Percentiles rank a stretch among this genome's conserved stretches.
Conservation (phyloP, 352 stramenopile genomes). For the Phytophthora pisi region DNA sequence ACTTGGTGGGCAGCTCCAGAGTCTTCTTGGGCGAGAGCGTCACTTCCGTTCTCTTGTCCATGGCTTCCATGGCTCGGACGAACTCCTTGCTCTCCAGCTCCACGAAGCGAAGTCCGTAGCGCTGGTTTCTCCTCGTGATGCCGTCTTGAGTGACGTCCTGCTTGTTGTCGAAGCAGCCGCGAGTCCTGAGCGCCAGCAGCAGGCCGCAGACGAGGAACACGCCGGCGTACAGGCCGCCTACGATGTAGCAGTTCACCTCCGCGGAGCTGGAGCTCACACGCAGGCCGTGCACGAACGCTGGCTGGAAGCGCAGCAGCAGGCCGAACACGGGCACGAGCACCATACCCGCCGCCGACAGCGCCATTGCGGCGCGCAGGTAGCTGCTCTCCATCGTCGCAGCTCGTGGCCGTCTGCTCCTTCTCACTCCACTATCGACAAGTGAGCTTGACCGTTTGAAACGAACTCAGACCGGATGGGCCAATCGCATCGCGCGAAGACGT, state of each 20-base stretch:
- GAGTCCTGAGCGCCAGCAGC: constrained; percentile 26
- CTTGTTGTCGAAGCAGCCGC: constrained; percentile 14
- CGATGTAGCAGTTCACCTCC: constrained; percentile 71
- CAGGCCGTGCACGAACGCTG: constrained; percentile 61
- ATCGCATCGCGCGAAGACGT: constrained; percentile 17
- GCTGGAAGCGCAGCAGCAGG: constrained; percentile 61
- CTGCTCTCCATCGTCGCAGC: constrained; percentile 38
- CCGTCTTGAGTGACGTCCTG: constrained; percentile 10
- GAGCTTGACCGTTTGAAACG: constrained; percentile 14
- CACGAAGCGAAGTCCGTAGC: constrained; percentile 37
- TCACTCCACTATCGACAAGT: constrained; percentile 17
- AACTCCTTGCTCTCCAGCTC: constrained; percentile 48
- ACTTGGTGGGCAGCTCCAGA: constrained; percentile 23
- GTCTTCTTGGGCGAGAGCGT: constrained; percentile 4
- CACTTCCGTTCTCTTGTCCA: constrained; percentile 27
- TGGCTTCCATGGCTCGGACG: constrained; percentile 30
- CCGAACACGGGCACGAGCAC: constrained; percentile 63
- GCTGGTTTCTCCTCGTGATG: constrained; percentile 20
- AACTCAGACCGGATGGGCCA: constrained; percentile 17
- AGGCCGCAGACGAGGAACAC: constrained; percentile 44
- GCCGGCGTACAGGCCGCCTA: constrained; percentile 50
- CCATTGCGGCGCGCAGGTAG: constrained; percentile 43
- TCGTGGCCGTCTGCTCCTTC: constrained; percentile 15
- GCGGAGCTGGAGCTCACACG: constrained; percentile 43
- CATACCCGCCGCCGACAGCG: constrained; percentile 55